Evolutionary conservation across 768 basidiomycete genomes (phyloP).

Genomic region (Termitomyces titanicus): DNA sequence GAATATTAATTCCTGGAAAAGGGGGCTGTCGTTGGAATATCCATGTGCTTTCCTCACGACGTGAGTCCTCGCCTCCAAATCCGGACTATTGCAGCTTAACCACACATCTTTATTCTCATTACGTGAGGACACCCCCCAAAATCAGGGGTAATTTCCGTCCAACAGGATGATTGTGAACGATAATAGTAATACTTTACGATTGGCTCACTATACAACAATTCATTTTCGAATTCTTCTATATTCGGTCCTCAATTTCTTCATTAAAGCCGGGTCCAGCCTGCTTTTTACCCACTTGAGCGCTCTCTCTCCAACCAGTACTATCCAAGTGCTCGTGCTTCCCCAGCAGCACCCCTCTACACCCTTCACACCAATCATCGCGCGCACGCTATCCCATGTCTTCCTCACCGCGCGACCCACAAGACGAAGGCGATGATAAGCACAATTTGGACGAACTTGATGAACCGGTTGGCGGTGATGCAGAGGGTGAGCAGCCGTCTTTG

Average conservation of each 20-base stretch:
- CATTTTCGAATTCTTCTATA: constrained; percentile 59
- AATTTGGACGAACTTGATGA: constrained; percentile 59
- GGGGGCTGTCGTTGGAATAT: constrained; percentile 14
- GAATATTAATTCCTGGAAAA: constrained; percentile 13
- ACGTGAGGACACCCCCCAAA: constrained; percentile 59
- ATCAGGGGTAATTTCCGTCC: constrained; percentile 43
- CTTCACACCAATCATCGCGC: constrained; percentile 26
- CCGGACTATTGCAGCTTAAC: constrained; percentile 27
- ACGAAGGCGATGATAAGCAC: constrained; percentile 51
- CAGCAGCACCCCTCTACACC: constrained; percentile 20
- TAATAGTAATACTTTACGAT: constrained; percentile 24
- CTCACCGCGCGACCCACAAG: constrained; percentile 50
- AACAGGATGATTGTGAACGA: constrained; percentile 6
- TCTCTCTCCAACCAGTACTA: constrained; percentile 38
- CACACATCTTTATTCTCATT: constrained; percentile 25
- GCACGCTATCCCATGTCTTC: constrained; percentile 48
- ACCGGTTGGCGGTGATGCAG: constrained; percentile 34
- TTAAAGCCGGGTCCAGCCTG: constrained; percentile 67
- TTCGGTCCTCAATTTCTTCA: constrained; percentile 69
- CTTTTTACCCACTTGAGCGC: constrained; percentile 55
- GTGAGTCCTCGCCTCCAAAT: constrained; percentile 29
- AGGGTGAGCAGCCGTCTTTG: constrained; percentile 28
- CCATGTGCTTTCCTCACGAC: constrained; percentile 25
- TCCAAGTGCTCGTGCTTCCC: constrained; percentile 26
- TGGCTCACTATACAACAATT: constrained; percentile 52